phyloP scores from a whole-genome alignment of 441 rosid genomes.

The Erodium texanum region DNA sequence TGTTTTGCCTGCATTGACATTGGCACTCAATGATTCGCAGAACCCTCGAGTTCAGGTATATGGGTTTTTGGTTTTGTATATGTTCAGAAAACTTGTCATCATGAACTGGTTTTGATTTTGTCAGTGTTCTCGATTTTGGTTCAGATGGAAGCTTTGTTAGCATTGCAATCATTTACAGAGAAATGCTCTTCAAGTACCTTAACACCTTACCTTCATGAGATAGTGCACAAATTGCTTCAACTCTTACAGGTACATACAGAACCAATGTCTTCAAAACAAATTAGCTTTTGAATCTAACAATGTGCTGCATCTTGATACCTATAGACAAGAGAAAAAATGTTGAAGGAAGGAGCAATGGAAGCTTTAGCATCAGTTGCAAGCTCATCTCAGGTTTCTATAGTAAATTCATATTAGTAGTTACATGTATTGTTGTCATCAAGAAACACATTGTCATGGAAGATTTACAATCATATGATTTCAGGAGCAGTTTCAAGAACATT shows the following conservation, averaged over 20 bases:
- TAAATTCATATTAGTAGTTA: neutral
- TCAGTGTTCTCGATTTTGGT: too few species aligned
- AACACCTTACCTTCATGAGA: neutral
- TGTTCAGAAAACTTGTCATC: neutral
- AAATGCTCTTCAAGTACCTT: neutral
- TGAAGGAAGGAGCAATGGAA: neutral
- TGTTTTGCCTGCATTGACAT: neutral
- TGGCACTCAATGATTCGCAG: neutral
- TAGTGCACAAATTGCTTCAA: neutral
- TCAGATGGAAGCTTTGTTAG: neutral
- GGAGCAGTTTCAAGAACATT: neutral
- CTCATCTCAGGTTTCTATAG: neutral
- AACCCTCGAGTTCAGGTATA: neutral
- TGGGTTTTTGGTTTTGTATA: too few species aligned
- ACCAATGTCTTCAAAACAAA: too few species aligned
- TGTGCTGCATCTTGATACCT: too few species aligned
- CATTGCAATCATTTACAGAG: neutral
- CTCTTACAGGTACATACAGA: neutral
- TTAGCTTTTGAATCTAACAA: too few species aligned
- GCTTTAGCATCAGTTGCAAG: neutral
- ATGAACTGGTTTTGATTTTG: too few species aligned
- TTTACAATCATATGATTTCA: neutral
- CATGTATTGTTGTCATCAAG: neutral
- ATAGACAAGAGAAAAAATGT: neutral
- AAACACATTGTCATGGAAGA: neutral